Conservation (phyloP, 2,329 filamentous ascomycete genomes). For the Aspergillus pseudoviridinutans region DNA sequence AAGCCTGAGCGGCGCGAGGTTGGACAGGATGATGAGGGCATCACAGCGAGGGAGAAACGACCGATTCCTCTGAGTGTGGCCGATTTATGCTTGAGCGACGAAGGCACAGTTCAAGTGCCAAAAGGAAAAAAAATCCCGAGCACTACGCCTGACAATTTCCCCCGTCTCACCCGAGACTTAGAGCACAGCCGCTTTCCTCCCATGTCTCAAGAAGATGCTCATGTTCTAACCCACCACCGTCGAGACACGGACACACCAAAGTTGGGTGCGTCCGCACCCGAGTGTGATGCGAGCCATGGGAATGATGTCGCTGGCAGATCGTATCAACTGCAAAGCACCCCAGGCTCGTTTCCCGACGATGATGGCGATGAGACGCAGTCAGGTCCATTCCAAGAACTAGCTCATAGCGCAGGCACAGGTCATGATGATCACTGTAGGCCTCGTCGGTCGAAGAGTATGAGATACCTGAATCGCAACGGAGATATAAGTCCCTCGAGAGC, state of each 20-base stretch:
- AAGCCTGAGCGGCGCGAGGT: not conserved
- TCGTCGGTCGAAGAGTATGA: slow-evolving; percentile 23
- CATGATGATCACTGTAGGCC: slow-evolving; percentile 1
- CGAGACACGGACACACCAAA: slow-evolving; percentile 2
- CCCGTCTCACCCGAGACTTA: slow-evolving; percentile 17
- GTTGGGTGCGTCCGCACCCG: not conserved
- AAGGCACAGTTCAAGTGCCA: slow-evolving; percentile 6
- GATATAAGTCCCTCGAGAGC: not conserved
- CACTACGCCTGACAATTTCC: slow-evolving; percentile 11
- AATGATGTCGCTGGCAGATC: not conserved
- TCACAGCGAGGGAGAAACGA: not conserved
- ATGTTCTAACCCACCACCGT: slow-evolving; percentile 24
- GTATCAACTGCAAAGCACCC: not conserved
- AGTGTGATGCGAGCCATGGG: not conserved
- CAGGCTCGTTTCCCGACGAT: slow-evolving; percentile 13
- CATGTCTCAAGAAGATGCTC: slow-evolving; percentile 37
- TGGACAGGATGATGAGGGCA: not conserved
- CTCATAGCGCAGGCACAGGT: not conserved
- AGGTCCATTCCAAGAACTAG: not conserved
- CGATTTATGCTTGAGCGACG: slow-evolving; percentile 8
- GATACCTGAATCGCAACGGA: slow-evolving; percentile 12
- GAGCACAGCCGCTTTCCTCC: slow-evolving; percentile 33
- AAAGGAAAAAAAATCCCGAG: not conserved
- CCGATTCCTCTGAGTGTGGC: slow-evolving; percentile 4
- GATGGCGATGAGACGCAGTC: not conserved